Conservation (phyloP, 805 yeast genomes). For the Candida loeiensis region DNA sequence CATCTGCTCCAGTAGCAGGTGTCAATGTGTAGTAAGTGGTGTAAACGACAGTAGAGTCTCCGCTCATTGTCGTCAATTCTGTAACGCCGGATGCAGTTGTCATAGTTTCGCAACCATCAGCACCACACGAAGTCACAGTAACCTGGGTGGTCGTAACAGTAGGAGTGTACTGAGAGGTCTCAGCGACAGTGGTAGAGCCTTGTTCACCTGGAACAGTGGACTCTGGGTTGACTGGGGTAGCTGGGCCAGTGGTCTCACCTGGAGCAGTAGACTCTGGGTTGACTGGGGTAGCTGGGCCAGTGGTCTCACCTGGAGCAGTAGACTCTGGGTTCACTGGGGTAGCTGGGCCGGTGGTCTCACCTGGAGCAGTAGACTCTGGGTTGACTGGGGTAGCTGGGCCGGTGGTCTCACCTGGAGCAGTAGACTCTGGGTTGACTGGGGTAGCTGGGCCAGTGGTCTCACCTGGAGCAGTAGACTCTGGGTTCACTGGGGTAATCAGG, state of each 20-base stretch:
- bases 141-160: too few species aligned
- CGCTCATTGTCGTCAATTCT: constrained; percentile 10
- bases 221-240: background rate
- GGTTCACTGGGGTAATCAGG: constrained; percentile 1
- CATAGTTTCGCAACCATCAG: background rate
- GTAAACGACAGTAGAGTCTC: constrained; percentile 9
- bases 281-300: too few species aligned
- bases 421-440: background rate
- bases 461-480: constrained; percentile 4
- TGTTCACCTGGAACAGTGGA: background rate
- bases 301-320: background rate
- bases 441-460: constrained; percentile 2
- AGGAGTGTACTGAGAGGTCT: too few species aligned
- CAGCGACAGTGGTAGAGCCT: background rate
- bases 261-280: background rate
- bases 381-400: background rate
- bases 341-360: background rate
- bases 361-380: background rate
- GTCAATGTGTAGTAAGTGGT: constrained; percentile 18
- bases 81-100: constrained; percentile 8
- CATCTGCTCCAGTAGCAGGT: too few species aligned
- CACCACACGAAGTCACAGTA: constrained; percentile 2
- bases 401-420: constrained; percentile 1
- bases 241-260: background rate
- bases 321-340: background rate